Evolutionary conservation across 1,284 basidiomycete genomes (phyloP).

Genomic region (Malassezia furfur): DNA sequence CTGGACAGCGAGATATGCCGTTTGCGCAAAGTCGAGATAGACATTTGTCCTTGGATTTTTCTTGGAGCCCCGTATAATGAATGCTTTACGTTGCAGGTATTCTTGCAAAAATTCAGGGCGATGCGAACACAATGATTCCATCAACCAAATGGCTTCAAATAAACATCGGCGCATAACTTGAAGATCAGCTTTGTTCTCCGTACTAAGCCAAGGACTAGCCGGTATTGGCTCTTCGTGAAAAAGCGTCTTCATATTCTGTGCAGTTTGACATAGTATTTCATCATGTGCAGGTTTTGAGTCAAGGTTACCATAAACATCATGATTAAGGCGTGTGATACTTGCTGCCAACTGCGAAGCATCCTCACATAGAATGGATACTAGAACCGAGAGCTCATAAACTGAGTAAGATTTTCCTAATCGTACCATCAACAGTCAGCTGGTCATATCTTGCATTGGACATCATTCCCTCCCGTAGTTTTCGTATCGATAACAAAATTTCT

Average conservation of each 20-base stretch:
- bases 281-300: no score
- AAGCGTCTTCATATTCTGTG: not conserved
- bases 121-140: conserved; percentile 3
- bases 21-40: not conserved
- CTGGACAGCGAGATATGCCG: not conserved
- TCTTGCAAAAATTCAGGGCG: conserved; percentile 8
- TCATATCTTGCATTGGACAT: conserved; percentile 10
- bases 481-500: not conserved
- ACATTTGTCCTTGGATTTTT: not conserved
- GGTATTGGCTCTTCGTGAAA: not conserved
- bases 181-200: no score
- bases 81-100: conserved; percentile 5
- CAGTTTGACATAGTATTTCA: no score
- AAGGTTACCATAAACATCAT: conserved; percentile 5
- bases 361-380: conserved; percentile 3
- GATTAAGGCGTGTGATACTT: not conserved
- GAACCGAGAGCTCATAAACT: conserved; percentile 13
- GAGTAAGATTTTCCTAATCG: not conserved
- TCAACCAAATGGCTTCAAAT: conserved; percentile 8
- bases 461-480: conserved; percentile 16
- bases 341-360: conserved; percentile 1
- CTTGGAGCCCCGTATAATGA: not conserved
- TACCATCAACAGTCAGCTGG: conserved; percentile 8
- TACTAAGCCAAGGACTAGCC: not conserved
- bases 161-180: not conserved